Evolutionary conservation across 495 filamentous ascomycete genomes (phyloP), one percentile per base, ranked within the genome.

Genomic region (Acidiella bohemica): DNA sequence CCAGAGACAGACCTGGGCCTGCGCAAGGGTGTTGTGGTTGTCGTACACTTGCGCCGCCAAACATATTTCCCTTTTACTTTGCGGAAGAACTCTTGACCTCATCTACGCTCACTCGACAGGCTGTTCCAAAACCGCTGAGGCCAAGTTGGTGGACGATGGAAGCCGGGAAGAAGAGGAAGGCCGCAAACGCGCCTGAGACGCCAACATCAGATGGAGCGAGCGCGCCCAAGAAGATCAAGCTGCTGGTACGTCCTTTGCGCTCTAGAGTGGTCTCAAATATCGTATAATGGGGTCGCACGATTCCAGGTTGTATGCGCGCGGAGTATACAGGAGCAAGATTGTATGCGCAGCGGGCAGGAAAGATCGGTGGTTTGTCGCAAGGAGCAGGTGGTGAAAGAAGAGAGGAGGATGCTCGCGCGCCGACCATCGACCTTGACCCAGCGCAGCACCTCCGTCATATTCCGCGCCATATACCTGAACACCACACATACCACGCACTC

Each of bases 211-310:
- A 73, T 23, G 72, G 75, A 27, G 70, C 73, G 41, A 71, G 74
- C 47, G 69, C 69, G 50, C 59, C 69, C 31, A 84, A 84, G 65
- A 64, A 73, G 39, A 67, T 67, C 48, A 78, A 70, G 46, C 41
- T 67, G 17, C 63, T 67, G 52, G 72, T 76, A 65, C 63, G 72
- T 54, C 16, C 27, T 54, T 36, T 23, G 18, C 28, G 13, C 35
- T 30, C 25, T 21, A 14, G 30, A 20, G 34, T 28, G 13, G 17
- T 36, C 16, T 22, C 35, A 8, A 20, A n/a, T 13, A 19, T 17
- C 22, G 21, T 23, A 9, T 9, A 34, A 10, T 20, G 14, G 19
- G 4, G 36, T 30, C n/a, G 27, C 21, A 9, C 1, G 17, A 29
- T 10, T 27, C 17, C 3, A 10, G 24, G 26, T 20, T 20, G 34